phyloP scores from a whole-genome alignment of 148 eudicot species.

The Chenopodium quinoa region DNA sequence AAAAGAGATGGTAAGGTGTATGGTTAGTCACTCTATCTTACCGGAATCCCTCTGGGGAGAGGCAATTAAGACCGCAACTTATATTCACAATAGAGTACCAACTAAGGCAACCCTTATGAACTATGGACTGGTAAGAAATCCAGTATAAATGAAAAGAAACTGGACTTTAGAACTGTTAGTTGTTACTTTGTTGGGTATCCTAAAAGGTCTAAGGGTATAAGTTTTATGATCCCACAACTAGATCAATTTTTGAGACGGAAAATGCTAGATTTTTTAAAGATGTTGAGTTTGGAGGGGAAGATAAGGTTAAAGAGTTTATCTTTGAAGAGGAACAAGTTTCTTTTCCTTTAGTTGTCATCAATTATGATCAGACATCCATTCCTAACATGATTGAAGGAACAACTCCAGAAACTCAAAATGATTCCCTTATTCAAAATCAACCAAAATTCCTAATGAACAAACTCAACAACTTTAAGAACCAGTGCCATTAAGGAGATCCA shows the following conservation, averaged over 20 bases:
- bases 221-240: background rate
- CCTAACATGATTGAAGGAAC: no score
- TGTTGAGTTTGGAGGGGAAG: no score
- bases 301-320: no score
- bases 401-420: background rate
- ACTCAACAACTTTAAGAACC: background rate
- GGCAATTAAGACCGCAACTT: background rate
- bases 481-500: background rate
- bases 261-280: background rate
- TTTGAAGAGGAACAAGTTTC: no score
- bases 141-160: background rate
- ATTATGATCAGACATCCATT: no score
- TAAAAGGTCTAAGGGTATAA: background rate
- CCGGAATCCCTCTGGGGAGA: conserved; percentile 1
- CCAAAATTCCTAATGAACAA: background rate
- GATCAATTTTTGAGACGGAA: background rate
- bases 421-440: background rate
- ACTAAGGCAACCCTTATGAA: background rate
- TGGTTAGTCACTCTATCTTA: conserved; percentile 6
- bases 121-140: background rate
- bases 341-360: no score
- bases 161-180: conserved; percentile 3
- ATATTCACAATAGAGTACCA: background rate
- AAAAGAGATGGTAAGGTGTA: conserved; percentile 11
- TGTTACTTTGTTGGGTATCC: background rate